A percentile compares a stretch with the other conserved stretches of the same genome.
Evolutionary conservation across 73 alveolate species (phyloP).

Genomic region (Paramecium caudatum): DNA sequence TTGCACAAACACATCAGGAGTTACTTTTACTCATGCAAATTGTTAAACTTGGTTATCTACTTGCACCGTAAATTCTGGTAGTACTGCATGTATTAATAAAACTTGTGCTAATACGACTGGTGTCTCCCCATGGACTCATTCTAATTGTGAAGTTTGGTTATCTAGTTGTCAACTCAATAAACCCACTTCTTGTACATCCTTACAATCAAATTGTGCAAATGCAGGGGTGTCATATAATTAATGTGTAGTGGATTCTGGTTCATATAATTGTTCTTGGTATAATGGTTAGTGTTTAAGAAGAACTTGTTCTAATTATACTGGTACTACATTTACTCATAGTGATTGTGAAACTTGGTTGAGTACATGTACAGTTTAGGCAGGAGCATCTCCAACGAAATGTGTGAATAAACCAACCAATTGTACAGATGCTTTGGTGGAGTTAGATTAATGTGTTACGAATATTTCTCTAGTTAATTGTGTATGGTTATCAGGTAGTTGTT

Average conservation of each 20-base stretch:
- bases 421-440: neutral
- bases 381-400: neutral
- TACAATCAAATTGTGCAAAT: constrained; percentile 44
- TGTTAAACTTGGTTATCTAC: constrained; percentile 40
- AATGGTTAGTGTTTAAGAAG: constrained; percentile 38
- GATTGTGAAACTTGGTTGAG: constrained; percentile 58
- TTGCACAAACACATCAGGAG: constrained; percentile 36
- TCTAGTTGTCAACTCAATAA: constrained; percentile 25
- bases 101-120: constrained; percentile 54
- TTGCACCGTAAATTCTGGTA: constrained; percentile 29
- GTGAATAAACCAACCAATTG: constrained; percentile 31
- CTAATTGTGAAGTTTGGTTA: constrained; percentile 53
- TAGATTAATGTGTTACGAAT: constrained; percentile 38
- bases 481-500: constrained; percentile 12
- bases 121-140: constrained; percentile 2
- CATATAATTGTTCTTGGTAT: constrained; percentile 37
- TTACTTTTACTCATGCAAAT: constrained; percentile 13
- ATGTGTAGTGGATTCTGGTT: constrained; percentile 19
- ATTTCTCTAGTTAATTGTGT: constrained; percentile 4
- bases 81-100: constrained; percentile 32
- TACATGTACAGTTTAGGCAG: constrained; percentile 41
- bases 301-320: constrained; percentile 53
- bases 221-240: constrained; percentile 50
- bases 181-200: constrained; percentile 46
- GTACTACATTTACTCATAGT: neutral